Evolutionary conservation across 1,284 basidiomycete genomes (phyloP).

Genomic region (Boletus austroedulis): DNA sequence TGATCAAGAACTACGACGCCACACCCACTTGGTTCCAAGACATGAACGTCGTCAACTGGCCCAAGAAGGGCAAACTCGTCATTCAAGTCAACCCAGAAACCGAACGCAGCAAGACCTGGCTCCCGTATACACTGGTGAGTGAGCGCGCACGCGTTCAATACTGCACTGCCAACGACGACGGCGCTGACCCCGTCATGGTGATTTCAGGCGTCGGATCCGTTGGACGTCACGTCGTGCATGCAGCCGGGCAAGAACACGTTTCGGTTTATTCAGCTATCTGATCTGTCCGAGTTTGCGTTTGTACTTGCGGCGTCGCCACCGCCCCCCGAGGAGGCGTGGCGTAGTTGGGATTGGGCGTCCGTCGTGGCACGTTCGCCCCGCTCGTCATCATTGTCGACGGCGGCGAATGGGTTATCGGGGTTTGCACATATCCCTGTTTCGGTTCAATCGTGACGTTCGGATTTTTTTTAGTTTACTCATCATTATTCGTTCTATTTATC

Average conservation of each 20-base stretch:
- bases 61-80: constrained; percentile 27
- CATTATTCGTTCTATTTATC: neutral
- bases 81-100: constrained; percentile 30
- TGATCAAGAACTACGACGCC: neutral
- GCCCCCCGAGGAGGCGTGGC: constrained; percentile 23
- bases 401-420: constrained; percentile 9
- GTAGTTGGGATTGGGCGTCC: constrained; percentile 27
- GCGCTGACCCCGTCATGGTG: neutral
- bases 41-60: constrained; percentile 5
- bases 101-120: constrained; percentile 27
- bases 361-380: neutral
- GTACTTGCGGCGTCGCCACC: constrained; percentile 25
- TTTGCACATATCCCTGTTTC: constrained; percentile 20
- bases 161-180: neutral
- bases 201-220: constrained; percentile 19
- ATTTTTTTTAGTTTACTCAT: neutral
- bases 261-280: constrained; percentile 32
- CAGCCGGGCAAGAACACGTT: constrained; percentile 31
- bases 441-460: constrained; percentile 19
- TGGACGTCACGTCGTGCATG: constrained; percentile 31
- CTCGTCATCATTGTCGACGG: neutral
- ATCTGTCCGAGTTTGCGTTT: constrained; percentile 31
- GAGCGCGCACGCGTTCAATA: neutral
- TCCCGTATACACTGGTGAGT: constrained; percentile 29
- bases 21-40: constrained; percentile 2